Base-by-base conservation (phyloP, 495 filamentous ascomycete species). In the Terfezia boudieri region DNA sequence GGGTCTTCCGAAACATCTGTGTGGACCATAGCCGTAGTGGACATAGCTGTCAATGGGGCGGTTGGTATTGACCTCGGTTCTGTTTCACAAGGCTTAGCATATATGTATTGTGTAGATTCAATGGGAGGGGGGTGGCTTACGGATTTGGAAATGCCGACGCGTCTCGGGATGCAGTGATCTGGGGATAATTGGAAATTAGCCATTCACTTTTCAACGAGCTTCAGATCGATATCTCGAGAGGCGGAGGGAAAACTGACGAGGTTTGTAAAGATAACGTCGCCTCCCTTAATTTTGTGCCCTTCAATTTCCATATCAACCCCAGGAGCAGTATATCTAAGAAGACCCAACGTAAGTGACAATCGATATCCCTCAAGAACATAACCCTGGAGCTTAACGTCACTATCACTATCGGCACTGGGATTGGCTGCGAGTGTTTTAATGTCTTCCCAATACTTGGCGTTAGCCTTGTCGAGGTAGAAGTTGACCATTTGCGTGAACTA, bases 181-280 rank as follows among this genome's bases (percentile, higher is more conserved):
- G 41, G 12, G 17, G 41, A 8, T 5, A 8, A 6, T 2, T 14
- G 41, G 3, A 46, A 32, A 5, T 32, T 32, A 32, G 26, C 26
- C 26, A 4, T 46, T 4, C 14, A 14, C 0, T 2, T 14, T 46
- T 4, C 17, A 20, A 46, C 17, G 41, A 14, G 12, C 0, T 46
- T 14, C 17, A 46, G 41, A 46, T 14, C 12, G 12, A 46, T 14
- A 57, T 89, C 83, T 20, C 71, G 71, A 59, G 74, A 73, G 38
- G 78, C 78, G 41, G 17, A 14, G 41, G 14, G 17, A 3, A 20
- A 2, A 6, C 41, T 41, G 16, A 59, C 57, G 10, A 62, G 58
- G 50, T 53, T 59, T n/a, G 55, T 38, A 46, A 62, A 62, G 16
- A 61, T 23, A 8, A 41, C 37, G 23, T 62, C 59, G 26, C 59